Percentiles rank a stretch among this genome's conserved stretches.
Evolutionary conservation across 306 rosid species (phyloP).

Genomic region (Quercus ilex): DNA sequence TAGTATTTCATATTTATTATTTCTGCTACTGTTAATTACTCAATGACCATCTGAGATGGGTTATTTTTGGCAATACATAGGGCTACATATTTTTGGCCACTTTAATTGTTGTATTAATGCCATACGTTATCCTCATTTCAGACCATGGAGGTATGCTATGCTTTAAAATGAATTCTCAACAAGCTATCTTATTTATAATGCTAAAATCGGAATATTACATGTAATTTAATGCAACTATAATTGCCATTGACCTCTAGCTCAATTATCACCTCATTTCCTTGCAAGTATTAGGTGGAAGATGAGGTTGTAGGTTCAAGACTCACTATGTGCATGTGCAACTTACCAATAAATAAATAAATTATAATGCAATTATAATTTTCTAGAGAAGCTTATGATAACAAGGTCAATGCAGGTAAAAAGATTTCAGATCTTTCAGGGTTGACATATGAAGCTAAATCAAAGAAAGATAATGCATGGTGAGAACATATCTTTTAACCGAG

Average conservation of each 20-base stretch:
- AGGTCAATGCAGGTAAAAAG: constrained; percentile 36
- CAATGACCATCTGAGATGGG: not conserved
- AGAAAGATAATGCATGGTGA: constrained; percentile 84
- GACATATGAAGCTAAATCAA: constrained; percentile 71
- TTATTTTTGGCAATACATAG: not conserved
- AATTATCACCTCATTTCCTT: too few relatives aligned
- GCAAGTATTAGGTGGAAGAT: too few relatives aligned
- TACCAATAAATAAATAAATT: not conserved
- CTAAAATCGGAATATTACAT: not conserved
- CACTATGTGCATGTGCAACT: too few relatives aligned
- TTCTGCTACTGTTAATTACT: not conserved
- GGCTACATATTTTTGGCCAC: not conserved
- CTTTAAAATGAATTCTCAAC: not conserved
- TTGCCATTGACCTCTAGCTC: not conserved
- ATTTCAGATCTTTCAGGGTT: constrained; percentile 43
- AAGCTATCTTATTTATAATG: not conserved
- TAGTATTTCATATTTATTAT: not conserved
- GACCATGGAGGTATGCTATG: not conserved
- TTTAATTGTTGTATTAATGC: not conserved
- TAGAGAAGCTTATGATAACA: constrained; percentile 1
- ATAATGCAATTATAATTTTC: too few relatives aligned
- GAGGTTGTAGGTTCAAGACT: too few relatives aligned
- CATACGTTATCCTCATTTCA: not conserved
- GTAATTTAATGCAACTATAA: not conserved
- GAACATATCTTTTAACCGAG: constrained; percentile 29